phyloP scores from a whole-genome alignment of 305 asterid genomes.

The Fraxinus sp. region DNA sequence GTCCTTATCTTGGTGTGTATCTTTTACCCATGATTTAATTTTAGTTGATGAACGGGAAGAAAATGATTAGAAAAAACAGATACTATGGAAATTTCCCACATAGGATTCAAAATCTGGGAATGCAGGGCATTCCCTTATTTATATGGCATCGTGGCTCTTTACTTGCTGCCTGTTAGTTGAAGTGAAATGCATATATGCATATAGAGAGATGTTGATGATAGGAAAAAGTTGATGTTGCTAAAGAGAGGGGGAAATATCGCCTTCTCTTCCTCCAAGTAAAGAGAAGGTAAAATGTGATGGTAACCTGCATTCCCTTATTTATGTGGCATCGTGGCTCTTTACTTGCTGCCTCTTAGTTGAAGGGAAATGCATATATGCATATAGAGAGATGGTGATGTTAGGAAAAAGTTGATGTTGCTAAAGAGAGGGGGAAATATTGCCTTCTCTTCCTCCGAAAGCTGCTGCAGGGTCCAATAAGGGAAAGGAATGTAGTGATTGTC shows the following conservation, averaged over 20 bases:
- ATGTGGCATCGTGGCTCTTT: background rate
- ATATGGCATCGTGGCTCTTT: background rate
- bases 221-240: background rate
- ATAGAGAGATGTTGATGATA: background rate
- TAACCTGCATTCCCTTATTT: background rate
- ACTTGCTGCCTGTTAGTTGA: background rate
- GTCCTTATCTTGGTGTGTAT: background rate
- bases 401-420: background rate
- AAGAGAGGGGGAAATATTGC: background rate
- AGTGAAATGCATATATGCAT: background rate
- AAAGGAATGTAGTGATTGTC: background rate
- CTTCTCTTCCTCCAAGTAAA: background rate
- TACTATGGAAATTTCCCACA: background rate
- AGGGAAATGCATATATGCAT: background rate
- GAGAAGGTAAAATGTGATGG: background rate
- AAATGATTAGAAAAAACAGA: background rate
- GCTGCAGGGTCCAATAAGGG: background rate
- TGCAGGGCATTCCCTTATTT: background rate
- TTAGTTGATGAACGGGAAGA: background rate
- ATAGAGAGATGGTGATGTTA: background rate
- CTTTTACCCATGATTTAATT: background rate
- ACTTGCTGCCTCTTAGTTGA: background rate
- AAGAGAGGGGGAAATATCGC: background rate
- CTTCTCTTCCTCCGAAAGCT: background rate
- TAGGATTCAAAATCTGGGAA: background rate